These are phyloP conservation scores for Dryas alaskensis DNA, from an alignment of 306 rosid species.

Conservation along the genomic window DNA sequence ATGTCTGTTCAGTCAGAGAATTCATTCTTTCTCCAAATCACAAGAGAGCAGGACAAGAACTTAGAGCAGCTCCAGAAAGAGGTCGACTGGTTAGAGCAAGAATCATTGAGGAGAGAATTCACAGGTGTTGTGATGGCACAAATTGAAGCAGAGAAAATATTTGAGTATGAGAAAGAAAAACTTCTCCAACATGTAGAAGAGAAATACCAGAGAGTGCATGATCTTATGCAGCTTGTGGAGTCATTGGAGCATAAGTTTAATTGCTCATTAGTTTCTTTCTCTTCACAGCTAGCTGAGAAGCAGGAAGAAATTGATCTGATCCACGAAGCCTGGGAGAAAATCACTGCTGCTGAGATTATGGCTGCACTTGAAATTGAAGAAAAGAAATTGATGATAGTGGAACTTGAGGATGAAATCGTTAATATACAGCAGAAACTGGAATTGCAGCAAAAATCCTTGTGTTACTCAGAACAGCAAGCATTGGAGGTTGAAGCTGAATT, in stretches of 20 bases:
- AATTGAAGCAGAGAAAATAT: slow-evolving; percentile 33
- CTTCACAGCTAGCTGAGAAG: slow-evolving; percentile 57
- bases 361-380: slow-evolving; percentile 61
- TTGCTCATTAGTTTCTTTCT: slow-evolving; percentile 41
- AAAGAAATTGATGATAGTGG: slow-evolving; percentile 55
- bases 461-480: slow-evolving; percentile 45
- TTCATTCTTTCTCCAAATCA: slow-evolving; percentile 27
- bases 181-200: slow-evolving; percentile 30
- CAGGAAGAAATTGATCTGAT: slow-evolving; percentile 53
- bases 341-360: slow-evolving; percentile 51
- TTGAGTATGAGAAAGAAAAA: slow-evolving; percentile 40
- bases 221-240: slow-evolving; percentile 38
- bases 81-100: slow-evolving; percentile 50
- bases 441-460: slow-evolving; percentile 43
- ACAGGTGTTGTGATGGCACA: slow-evolving; percentile 47
- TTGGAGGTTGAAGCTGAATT: slow-evolving; percentile 51
- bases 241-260: slow-evolving; percentile 51
- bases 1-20: slow-evolving; percentile 21
- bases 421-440: slow-evolving; percentile 52
- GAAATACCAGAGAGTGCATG: slow-evolving; percentile 39
- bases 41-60: slow-evolving; percentile 44
- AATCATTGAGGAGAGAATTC: slow-evolving; percentile 50
- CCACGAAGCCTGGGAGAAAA: slow-evolving; percentile 56
- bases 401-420: slow-evolving; percentile 58
- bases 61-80: slow-evolving; percentile 55